Conservation (phyloP, 495 filamentous ascomycete genomes). For the Trichoderma parareesei region DNA sequence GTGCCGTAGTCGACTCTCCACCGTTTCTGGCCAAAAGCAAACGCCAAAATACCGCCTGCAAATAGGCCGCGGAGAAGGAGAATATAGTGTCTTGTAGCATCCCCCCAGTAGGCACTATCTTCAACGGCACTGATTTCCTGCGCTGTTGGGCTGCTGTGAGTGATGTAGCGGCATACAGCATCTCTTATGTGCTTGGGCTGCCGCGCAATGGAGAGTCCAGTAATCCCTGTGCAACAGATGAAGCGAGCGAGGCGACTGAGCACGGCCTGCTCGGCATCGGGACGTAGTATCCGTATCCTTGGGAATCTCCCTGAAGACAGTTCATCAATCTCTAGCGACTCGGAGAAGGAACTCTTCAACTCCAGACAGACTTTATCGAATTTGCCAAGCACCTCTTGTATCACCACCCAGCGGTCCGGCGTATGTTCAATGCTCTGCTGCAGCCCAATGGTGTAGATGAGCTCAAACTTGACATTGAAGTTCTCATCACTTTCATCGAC, state of each 20-base stretch:
- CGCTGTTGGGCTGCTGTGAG: constrained; percentile 19
- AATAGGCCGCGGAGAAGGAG: constrained; percentile 56
- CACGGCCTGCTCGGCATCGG: constrained; percentile 25
- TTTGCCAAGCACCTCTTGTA: constrained; percentile 44
- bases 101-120: constrained; percentile 11
- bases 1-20: constrained; percentile 65
- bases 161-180: constrained; percentile 38
- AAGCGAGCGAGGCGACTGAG: constrained; percentile 22
- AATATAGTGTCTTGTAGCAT: constrained; percentile 34
- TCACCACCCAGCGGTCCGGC: constrained; percentile 51
- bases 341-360: constrained; percentile 20
- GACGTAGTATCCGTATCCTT: constrained; percentile 33
- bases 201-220: constrained; percentile 33
- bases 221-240: constrained; percentile 32
- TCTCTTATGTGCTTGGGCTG: constrained; percentile 27
- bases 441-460: constrained; percentile 61
- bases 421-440: constrained; percentile 48
- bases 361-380: constrained; percentile 2
- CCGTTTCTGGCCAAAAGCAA: constrained; percentile 49
- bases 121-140: constrained; percentile 32
- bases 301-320: constrained; percentile 32
- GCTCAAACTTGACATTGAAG: constrained; percentile 50
- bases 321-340: constrained; percentile 31
- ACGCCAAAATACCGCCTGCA: constrained; percentile 46
- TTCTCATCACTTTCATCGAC: constrained; percentile 63